Conservation (phyloP, 768 basidiomycete genomes). For the Phaeotremella fagi region DNA sequence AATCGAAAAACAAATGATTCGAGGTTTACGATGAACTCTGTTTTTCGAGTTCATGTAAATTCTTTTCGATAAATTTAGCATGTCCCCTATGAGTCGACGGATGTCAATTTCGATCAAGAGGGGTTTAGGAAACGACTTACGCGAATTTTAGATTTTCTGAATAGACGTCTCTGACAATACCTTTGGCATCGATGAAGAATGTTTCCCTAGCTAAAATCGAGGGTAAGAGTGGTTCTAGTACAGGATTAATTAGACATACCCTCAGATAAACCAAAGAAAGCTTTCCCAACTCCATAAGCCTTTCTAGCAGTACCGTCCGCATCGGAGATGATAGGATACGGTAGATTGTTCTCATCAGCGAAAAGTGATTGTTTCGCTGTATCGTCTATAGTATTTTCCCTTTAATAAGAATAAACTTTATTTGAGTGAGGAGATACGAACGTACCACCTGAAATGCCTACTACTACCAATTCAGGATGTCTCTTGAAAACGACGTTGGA, state of each 20-base stretch:
- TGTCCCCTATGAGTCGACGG: slow-evolving; percentile 54
- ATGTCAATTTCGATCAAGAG: too few species aligned
- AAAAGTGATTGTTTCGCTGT: slow-evolving; percentile 70
- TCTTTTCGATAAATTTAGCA: slow-evolving; percentile 65
- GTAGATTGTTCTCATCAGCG: slow-evolving; percentile 54
- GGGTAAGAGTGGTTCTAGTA: slow-evolving; percentile 20
- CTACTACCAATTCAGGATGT: slow-evolving; percentile 57
- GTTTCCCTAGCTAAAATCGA: slow-evolving; percentile 58
- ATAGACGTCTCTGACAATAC: slow-evolving; percentile 59
- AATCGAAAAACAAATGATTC: neutral
- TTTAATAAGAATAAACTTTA: neutral
- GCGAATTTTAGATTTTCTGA: slow-evolving; percentile 17
- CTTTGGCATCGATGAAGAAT: slow-evolving; percentile 68
- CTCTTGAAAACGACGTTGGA: slow-evolving; percentile 61
- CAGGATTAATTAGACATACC: slow-evolving; percentile 37
- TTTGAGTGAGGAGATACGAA: neutral
- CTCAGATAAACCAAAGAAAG: slow-evolving; percentile 61
- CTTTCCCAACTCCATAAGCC: slow-evolving; percentile 63
- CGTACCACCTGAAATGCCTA: slow-evolving; percentile 63
- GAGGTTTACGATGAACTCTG: neutral
- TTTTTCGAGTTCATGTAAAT: slow-evolving; percentile 49
- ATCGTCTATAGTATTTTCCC: slow-evolving; percentile 51
- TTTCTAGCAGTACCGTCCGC: slow-evolving; percentile 59
- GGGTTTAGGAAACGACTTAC: slow-evolving; percentile 4
- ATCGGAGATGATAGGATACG: slow-evolving; percentile 74